These are phyloP conservation scores for Cordyceps cateniannulata DNA, from an alignment of 2,329 filamentous ascomycete genomes.

Conservation along the genomic window DNA sequence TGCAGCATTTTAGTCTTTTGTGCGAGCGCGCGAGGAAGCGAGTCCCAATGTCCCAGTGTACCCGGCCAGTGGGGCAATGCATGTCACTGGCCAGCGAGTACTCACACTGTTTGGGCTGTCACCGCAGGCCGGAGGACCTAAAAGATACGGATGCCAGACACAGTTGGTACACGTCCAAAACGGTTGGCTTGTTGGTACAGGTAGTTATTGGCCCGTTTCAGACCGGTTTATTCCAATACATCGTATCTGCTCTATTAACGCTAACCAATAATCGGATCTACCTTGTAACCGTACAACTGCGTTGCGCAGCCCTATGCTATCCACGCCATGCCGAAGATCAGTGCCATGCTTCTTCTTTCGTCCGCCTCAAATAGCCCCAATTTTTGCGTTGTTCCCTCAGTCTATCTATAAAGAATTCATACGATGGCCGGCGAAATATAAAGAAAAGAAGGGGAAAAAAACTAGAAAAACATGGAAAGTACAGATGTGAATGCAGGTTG, in stretches of 20 bases:
- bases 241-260: neutral
- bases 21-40: no score
- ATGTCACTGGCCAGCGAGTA: neutral
- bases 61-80: neutral
- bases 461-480: neutral
- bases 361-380: neutral
- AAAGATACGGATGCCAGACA: no score
- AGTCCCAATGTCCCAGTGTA: no score
- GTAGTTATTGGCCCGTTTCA: neutral
- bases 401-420: neutral
- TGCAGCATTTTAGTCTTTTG: neutral
- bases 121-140: no score
- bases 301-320: neutral
- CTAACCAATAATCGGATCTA: neutral
- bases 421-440: neutral
- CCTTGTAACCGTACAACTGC: neutral
- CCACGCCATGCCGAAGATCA: neutral
- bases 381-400: neutral
- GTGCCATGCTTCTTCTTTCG: neutral
- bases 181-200: neutral
- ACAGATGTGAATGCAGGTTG: neutral
- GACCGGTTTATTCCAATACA: neutral
- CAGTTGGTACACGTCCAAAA: neutral
- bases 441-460: neutral
- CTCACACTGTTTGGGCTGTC: neutral